Evolutionary conservation across 495 filamentous ascomycete species (phyloP).

Genomic region (Lentithecium fluviatile): DNA sequence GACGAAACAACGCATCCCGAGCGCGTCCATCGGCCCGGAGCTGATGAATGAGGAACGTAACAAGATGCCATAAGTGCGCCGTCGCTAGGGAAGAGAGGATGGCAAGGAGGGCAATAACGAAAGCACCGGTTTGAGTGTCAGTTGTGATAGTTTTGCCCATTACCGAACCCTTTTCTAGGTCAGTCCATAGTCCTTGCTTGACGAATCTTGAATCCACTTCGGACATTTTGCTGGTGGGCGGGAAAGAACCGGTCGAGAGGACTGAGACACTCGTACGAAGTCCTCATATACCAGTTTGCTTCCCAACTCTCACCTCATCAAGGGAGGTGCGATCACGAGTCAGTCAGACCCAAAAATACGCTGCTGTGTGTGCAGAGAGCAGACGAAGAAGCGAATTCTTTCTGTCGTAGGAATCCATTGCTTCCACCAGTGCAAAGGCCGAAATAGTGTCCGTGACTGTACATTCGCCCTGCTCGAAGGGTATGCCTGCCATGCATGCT

Average conservation of each 20-base stretch:
- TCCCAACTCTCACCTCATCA: too few species aligned
- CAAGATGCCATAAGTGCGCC: conserved; percentile 14
- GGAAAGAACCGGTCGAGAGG: neutral
- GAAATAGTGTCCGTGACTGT: too few species aligned
- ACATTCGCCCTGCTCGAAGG: too few species aligned
- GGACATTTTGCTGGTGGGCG: neutral
- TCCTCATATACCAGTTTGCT: too few species aligned
- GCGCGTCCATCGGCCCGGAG: neutral
- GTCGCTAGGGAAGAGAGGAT: conserved; percentile 11
- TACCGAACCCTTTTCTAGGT: conserved; percentile 2
- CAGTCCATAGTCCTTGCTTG: conserved; percentile 1
- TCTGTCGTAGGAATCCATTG: too few species aligned
- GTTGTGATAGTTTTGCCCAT: conserved; percentile 21
- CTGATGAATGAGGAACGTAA: conserved; percentile 2
- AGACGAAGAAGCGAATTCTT: too few species aligned
- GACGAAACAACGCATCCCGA: conserved; percentile 3
- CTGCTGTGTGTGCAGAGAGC: too few species aligned
- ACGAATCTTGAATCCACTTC: neutral
- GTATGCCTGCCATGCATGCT: too few species aligned
- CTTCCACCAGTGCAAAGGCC: too few species aligned
- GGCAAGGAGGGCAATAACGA: conserved; percentile 10
- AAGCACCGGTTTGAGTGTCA: conserved; percentile 4
- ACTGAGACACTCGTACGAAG: too few species aligned
- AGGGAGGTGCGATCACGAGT: too few species aligned
- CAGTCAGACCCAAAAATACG: too few species aligned